Evolutionary conservation across 1,139 yeast species (phyloP).

Genomic region (Nakaseomyces glabratus): DNA sequence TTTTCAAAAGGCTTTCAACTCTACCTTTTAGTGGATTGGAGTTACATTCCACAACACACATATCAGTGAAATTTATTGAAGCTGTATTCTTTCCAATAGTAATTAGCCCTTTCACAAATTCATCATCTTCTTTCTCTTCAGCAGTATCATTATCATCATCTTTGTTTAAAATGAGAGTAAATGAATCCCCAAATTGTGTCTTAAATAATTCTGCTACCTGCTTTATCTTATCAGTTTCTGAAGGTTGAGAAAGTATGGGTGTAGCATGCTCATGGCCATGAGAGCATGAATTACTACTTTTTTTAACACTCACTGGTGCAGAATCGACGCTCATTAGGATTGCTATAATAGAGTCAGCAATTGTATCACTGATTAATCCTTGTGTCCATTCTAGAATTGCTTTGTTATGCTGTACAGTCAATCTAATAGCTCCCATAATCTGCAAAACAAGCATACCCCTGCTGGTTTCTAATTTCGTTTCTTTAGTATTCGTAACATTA

Average conservation of each 20-base stretch:
- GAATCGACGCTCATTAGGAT: constrained; percentile 86
- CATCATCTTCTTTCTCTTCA: constrained; percentile 37
- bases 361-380: constrained; percentile 80
- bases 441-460: constrained; percentile 34
- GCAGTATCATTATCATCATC: constrained; percentile 33
- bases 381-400: constrained; percentile 85
- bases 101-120: constrained; percentile 29
- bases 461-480: constrained; percentile 21
- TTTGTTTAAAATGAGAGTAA: constrained; percentile 30
- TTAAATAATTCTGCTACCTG: constrained; percentile 55
- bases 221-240: constrained; percentile 44
- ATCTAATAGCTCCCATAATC: constrained; percentile 43
- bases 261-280: constrained; percentile 35
- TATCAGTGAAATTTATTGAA: constrained; percentile 49
- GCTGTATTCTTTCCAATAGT: constrained; percentile 71
- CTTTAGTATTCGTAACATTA: constrained; percentile 23
- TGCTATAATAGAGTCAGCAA: constrained; percentile 91
- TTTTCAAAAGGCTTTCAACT: constrained; percentile 66
- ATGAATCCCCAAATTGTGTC: constrained; percentile 84
- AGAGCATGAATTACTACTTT: constrained; percentile 53
- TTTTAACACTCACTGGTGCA: constrained; percentile 87
- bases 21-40: constrained; percentile 74
- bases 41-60: constrained; percentile 60
- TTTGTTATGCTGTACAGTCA: constrained; percentile 44
- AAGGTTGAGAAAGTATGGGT: constrained; percentile 12